Evolutionary conservation across 1,284 basidiomycete species (phyloP), one percentile per base, ranked within the genome.

Genomic region (Leccinum pachyderme): DNA sequence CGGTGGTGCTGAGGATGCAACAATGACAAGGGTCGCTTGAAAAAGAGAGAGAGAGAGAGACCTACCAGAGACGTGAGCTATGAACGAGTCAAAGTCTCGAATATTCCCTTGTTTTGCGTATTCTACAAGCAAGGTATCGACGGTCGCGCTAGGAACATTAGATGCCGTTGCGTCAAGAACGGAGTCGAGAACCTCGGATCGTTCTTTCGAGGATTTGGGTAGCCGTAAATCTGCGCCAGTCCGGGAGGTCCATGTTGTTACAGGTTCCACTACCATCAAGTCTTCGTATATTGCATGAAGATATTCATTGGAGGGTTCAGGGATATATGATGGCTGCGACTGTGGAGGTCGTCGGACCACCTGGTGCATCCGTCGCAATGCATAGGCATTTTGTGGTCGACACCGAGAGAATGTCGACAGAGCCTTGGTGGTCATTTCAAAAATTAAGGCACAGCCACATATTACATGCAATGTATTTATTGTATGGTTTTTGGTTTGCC

Each of bases 101-200:
- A 77, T 63, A 47, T 84, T 75, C 0, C 84, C 84, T 1, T 61
- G 58, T 2, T 63, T 56, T 1, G 85, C 81, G 59, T 84, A 81
- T 13, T 77, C 63, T 45, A 72, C 74, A 43, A 91, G 68, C 0
- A 86, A 66, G 7, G 65, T 61, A 51, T 81, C 80, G 8, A 81
- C 43, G 1, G 75, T 63, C 3, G 75, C 68, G 58, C 76, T 75
- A 5, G 78, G 63, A 47, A 78, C 59, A 5, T 71, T 49, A 11
- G 73, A 13, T 33, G 24, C 44, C 9, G 28, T 47, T 13, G 63
- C 73, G 8, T 52, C 49, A 4, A 24, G 27, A 24, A 13, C 31
- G 47, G 29, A 32, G 25, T 45, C 47, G 24, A 35, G 24, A 28
- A 18, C 4, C 18, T 47, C 12, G 18, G 29, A 28, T 5, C 3